phyloP scores from a whole-genome alignment of 306 rosid species.

The Castanea crenata region DNA sequence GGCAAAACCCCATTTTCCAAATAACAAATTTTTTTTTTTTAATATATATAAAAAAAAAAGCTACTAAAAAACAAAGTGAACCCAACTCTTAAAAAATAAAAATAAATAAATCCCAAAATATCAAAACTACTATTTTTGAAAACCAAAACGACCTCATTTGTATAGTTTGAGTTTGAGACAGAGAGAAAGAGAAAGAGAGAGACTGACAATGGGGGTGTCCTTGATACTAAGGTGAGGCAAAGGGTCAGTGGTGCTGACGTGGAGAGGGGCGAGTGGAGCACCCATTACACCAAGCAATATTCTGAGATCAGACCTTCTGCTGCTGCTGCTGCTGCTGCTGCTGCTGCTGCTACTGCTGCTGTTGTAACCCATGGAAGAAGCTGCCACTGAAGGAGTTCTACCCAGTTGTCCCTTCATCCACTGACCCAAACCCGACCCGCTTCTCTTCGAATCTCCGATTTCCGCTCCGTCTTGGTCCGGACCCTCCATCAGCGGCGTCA shows the following conservation, averaged over 20 bases:
- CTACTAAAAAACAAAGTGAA: not conserved
- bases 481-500: slow-evolving; percentile 79
- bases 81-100: not conserved
- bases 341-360: too few species aligned
- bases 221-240: slow-evolving; percentile 90
- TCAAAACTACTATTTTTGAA: not conserved
- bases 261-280: slow-evolving; percentile 88
- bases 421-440: slow-evolving; percentile 76
- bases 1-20: too few species aligned
- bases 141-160: not conserved
- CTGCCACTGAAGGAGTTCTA: slow-evolving; percentile 63
- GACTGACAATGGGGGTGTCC: slow-evolving; percentile 87
- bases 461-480: slow-evolving; percentile 77
- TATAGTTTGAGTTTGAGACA: not conserved
- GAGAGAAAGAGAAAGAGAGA: slow-evolving; percentile 2
- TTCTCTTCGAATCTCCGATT: slow-evolving; percentile 61
- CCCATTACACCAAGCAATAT: slow-evolving; percentile 93
- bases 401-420: slow-evolving; percentile 92
- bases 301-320: slow-evolving; percentile 87
- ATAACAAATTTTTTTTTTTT: too few species aligned
- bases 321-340: too few species aligned
- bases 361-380: slow-evolving; percentile 23
- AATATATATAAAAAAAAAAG: not conserved
- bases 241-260: slow-evolving; percentile 76
- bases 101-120: not conserved